Base-by-base conservation (phyloP, 208 protist genomes). In the Trypanosoma platydactyli region DNA sequence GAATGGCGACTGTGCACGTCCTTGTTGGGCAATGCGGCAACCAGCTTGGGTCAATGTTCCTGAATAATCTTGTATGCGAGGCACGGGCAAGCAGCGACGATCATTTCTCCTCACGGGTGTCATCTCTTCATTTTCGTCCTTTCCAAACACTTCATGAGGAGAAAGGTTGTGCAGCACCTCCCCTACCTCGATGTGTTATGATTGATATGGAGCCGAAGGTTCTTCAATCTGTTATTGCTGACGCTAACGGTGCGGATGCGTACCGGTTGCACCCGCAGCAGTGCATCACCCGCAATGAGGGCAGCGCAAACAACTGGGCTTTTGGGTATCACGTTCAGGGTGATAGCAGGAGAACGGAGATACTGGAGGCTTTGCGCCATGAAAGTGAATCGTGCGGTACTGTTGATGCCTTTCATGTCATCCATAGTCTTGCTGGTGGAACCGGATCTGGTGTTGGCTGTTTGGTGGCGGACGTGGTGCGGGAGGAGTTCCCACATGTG, bases 181-280 rank as follows among this genome's bases (percentile, higher is more conserved):
- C 83, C 12, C 64, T 86, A 41, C 84, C 92, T 5, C 80, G 88
- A 1, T 90, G 77, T 73, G 86, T 97, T 15, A 76, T 95, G 68
- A 80, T 97, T 22, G 92, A 97, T 56, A 94, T 94, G 85, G 89
- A 97, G 70, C 92, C 88, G 3, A 95, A 97, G 68, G 92, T 91
- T 0, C 85, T 97, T 40, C 53, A 78, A 42, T 44, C 25, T n/a
- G 25, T 54, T 46, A 18, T 48, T n/a, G 12, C 74, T 30, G 22
- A 51, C 18, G 56, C 44, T 38, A 20, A 40, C 38, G 50, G 45
- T 29, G 42, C 29, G 7, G 51, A 64, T 27, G 69, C 79, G 22
- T 89, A 87, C 76, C 54, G 56, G 3, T 64, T 90, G 40, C 71
- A 76, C 7, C 62, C 78, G 4, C 75, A 77, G 68, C 86, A 92